Evolutionary conservation across 2,329 filamentous ascomycete genomes (phyloP).

Genomic region (Mariannaea sp.): DNA sequence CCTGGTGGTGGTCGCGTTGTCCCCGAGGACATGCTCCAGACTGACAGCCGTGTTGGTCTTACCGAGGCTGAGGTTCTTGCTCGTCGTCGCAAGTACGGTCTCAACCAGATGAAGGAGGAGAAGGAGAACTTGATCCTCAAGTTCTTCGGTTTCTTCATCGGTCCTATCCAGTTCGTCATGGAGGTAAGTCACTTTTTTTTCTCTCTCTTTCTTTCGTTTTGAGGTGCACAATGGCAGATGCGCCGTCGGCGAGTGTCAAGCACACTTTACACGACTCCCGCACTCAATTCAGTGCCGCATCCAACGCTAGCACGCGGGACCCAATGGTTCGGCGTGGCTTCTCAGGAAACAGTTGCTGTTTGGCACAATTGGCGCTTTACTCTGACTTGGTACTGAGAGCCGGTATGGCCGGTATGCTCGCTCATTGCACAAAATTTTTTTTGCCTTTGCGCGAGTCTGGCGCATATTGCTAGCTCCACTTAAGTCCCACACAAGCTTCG

Average conservation of each 20-base stretch:
- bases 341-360: neutral
- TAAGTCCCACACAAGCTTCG: conserved; percentile 42
- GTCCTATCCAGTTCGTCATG: conserved; percentile 94
- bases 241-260: too few species aligned
- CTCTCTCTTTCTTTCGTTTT: too few species aligned
- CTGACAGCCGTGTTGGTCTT: conserved; percentile 73
- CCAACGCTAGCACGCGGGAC: neutral
- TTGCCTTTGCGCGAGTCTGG: conserved; percentile 31
- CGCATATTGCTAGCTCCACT: conserved; percentile 39
- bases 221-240: too few species aligned
- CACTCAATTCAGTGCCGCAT: too few species aligned
- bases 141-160: conserved; percentile 82
- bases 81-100: conserved; percentile 73
- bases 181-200: conserved; percentile 61
- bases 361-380: conserved; percentile 15
- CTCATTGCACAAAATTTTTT: conserved; percentile 27
- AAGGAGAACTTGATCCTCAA: conserved; percentile 84
- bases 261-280: too few species aligned
- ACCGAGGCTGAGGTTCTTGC: conserved; percentile 69
- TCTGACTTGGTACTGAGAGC: conserved; percentile 13
- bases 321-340: conserved; percentile 16
- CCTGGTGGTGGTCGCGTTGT: conserved; percentile 64
- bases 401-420: conserved; percentile 13
- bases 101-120: conserved; percentile 91
- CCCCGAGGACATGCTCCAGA: conserved; percentile 77